Base-by-base conservation (phyloP, 192 early-diverging fungal genomes). In the Podila minutissima region DNA sequence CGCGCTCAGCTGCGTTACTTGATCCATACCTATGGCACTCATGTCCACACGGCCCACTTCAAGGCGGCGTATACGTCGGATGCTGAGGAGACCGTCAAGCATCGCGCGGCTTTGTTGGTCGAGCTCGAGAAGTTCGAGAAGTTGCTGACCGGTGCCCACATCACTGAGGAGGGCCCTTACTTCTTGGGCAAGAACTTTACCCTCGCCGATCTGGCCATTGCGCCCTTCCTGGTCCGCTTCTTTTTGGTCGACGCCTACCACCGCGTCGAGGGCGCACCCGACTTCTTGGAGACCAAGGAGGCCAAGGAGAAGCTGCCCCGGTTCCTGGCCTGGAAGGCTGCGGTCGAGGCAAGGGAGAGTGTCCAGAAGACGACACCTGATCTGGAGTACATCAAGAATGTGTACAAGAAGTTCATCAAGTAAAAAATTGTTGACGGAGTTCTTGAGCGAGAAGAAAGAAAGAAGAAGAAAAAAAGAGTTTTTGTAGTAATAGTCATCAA, bases 141-240 rank as follows among this genome's bases (percentile, higher is more conserved):
- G 26, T 29, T 74, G 20, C 26, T 74, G 31, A 58, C 12, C 1
- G 49, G 66, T 0, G 64, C 58, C 1, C 12, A 37, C 15, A 20
- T 11, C 12, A 49, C 59, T 19, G 58, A 66, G 22, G 70, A 65
- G 1, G 86, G 86, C 10, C 85, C 86, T 20, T 87, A 78, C 62
- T 85, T 86, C 74, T 59, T 87, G 19, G 86, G 86, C 19, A 53
- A 49, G 2, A 63, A 82, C n/a, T 87, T 72, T 46, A 81, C 82
- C 5, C 64, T 87, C 37, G 86, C 86, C 29, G 86, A 87, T 66
- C 33, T 85, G 20, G 72, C 81, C 5, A 28, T 86, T n/a, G 75
- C 83, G 1, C 78, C 85, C 26, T 78, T 86, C 71, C 22, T 78
- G 32, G 74, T 61, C 20, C 75, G 86, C 7, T 41, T 85, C 49